These are phyloP conservation scores for Clohesyomyces aquaticus DNA, from an alignment of 495 filamentous ascomycete species.

Conservation along the genomic window DNA sequence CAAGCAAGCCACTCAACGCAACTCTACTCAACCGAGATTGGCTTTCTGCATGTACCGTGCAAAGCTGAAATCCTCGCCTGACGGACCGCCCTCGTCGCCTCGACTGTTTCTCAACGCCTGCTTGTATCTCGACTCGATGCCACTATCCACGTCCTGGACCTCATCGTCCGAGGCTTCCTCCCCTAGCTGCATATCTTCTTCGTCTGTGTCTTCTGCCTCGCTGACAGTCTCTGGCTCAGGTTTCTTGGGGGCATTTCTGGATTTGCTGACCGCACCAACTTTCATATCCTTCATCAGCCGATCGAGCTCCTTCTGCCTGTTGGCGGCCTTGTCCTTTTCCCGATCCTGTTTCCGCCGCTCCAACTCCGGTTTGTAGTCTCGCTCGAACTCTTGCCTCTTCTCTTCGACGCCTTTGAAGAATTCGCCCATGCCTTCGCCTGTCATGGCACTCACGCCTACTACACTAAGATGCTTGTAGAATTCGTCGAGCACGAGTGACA, in stretches of 20 bases:
- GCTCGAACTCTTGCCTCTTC: slow-evolving; percentile 87
- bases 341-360: slow-evolving; percentile 75
- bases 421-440: slow-evolving; percentile 84
- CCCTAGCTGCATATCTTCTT: slow-evolving; percentile 44
- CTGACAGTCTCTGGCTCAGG: slow-evolving; percentile 59
- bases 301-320: slow-evolving; percentile 77
- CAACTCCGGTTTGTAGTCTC: slow-evolving; percentile 90
- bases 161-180: slow-evolving; percentile 53
- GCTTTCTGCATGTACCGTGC: slow-evolving; percentile 57
- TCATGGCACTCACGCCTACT: slow-evolving; percentile 91
- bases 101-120: slow-evolving; percentile 56
- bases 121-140: slow-evolving; percentile 64
- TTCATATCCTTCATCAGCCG: slow-evolving; percentile 95
- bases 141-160: slow-evolving; percentile 41
- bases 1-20: background rate
- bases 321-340: slow-evolving; percentile 69
- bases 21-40: slow-evolving; percentile 36
- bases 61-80: slow-evolving; percentile 61
- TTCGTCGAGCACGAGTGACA: slow-evolving; percentile 96
- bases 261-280: slow-evolving; percentile 59
- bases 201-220: slow-evolving; percentile 62
- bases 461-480: slow-evolving; percentile 93
- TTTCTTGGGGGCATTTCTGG: slow-evolving; percentile 41
- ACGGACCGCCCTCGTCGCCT: slow-evolving; percentile 45
- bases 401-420: slow-evolving; percentile 87